Conservation (phyloP, 1,139 yeast genomes). For the Debaryomyces robertsiae region DNA sequence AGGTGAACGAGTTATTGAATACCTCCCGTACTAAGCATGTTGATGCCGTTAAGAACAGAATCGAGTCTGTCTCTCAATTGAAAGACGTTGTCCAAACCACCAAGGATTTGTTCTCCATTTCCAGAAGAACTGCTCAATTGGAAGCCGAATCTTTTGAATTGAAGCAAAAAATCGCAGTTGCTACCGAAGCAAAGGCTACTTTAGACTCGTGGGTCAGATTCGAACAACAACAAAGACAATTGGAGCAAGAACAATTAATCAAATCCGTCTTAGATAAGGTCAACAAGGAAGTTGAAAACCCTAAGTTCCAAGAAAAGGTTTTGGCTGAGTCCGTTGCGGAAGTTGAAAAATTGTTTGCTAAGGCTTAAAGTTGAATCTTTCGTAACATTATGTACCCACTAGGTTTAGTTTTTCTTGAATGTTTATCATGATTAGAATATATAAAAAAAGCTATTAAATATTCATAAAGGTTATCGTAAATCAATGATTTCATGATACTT, state of each 20-base stretch:
- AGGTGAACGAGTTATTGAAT: slow-evolving; percentile 79
- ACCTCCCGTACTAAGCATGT: slow-evolving; percentile 90
- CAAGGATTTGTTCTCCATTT: slow-evolving; percentile 85
- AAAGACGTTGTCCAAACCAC: slow-evolving; percentile 92
- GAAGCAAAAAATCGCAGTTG: slow-evolving; percentile 87
- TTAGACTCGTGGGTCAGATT: slow-evolving; percentile 99
- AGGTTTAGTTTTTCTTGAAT: slow-evolving; percentile 10
- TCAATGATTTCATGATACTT: slow-evolving; percentile 7
- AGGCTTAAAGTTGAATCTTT: slow-evolving; percentile 29
- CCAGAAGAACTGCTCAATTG: slow-evolving; percentile 94
- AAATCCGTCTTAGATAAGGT: slow-evolving; percentile 86
- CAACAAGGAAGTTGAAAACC: slow-evolving; percentile 78
- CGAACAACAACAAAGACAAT: slow-evolving; percentile 94
- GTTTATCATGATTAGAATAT: slow-evolving; percentile 15
- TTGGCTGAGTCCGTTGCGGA: slow-evolving; percentile 90
- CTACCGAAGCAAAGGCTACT: slow-evolving; percentile 88
- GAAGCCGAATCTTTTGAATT: slow-evolving; percentile 93
- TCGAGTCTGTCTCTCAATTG: slow-evolving; percentile 81
- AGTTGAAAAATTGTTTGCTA: slow-evolving; percentile 79
- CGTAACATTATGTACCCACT: slow-evolving; percentile 6
- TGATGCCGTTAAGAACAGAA: slow-evolving; percentile 89
- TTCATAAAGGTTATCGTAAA: not conserved
- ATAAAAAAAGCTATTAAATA: slow-evolving; percentile 7
- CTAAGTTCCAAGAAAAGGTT: slow-evolving; percentile 92
- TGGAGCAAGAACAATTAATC: slow-evolving; percentile 92